A percentile compares a stretch with the other conserved stretches of the same genome.
Evolutionary conservation across 2,329 filamentous ascomycete species (phyloP).

Genomic region (Talaromyces sp.): DNA sequence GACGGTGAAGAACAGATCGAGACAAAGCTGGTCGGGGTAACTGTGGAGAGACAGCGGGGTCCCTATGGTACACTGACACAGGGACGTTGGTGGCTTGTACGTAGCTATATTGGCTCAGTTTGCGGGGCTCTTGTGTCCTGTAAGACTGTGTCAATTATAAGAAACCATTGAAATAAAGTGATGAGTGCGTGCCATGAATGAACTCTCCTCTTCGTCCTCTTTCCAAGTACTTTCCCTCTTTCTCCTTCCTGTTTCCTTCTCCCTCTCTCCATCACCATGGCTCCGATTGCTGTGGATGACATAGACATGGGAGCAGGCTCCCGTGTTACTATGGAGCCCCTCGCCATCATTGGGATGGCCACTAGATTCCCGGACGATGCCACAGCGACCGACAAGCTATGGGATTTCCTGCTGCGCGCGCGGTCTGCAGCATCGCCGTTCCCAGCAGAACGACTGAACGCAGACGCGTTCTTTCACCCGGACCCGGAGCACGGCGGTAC

Average conservation of each 20-base stretch:
- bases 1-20: not conserved
- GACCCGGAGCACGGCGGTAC: slow-evolving; percentile 30
- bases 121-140: not conserved
- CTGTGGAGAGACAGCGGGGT: not conserved
- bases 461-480: slow-evolving; percentile 34
- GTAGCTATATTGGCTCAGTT: not conserved
- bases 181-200: not conserved
- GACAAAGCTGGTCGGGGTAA: not conserved
- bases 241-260: not conserved
- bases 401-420: slow-evolving; percentile 27
- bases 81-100: not conserved
- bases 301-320: not conserved
- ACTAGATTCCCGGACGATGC: slow-evolving; percentile 29
- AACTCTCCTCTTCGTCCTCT: not conserved
- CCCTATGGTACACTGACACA: not conserved
- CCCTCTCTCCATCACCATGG: not conserved
- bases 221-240: not conserved
- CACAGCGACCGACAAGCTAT: slow-evolving; percentile 25
- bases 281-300: not conserved
- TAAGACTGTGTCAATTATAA: not conserved
- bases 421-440: slow-evolving; percentile 28
- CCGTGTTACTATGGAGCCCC: slow-evolving; percentile 15
- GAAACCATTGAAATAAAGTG: not conserved
- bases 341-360: slow-evolving; percentile 33
- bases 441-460: slow-evolving; percentile 31